Conservation (phyloP, 2,329 filamentous ascomycete species). For the Alternaria consortialis region DNA sequence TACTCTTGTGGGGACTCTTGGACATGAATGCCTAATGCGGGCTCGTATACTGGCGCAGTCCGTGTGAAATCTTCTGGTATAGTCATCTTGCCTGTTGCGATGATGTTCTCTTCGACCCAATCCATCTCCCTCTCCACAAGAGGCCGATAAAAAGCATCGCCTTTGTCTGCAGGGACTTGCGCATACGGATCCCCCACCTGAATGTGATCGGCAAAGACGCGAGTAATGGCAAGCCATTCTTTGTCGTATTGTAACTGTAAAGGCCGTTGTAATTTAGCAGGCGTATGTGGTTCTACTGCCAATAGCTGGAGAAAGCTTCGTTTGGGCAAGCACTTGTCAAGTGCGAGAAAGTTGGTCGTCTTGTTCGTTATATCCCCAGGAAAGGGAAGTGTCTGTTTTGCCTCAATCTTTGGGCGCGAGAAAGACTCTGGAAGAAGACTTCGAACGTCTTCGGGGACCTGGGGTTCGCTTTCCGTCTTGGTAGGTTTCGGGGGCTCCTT, state of each 20-base stretch:
- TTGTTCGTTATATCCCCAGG: constrained; percentile 80
- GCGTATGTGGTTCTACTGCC: constrained; percentile 53
- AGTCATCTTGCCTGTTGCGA: constrained; percentile 66
- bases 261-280: constrained; percentile 53
- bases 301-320: constrained; percentile 84
- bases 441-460: constrained; percentile 71
- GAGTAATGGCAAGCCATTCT: constrained; percentile 94
- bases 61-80: constrained; percentile 81
- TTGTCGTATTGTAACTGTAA: constrained; percentile 80
- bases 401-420: constrained; percentile 44
- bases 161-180: constrained; percentile 66
- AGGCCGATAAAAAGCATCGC: constrained; percentile 72
- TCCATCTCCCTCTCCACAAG: constrained; percentile 73
- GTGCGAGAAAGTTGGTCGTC: constrained; percentile 81
- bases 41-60: constrained; percentile 77
- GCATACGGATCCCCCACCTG: constrained; percentile 66
- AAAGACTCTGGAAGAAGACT: constrained; percentile 82
- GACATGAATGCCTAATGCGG: constrained; percentile 65
- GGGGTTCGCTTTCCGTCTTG: constrained; percentile 17
- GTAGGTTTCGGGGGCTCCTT: constrained; percentile 18
- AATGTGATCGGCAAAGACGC: constrained; percentile 73
- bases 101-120: constrained; percentile 86
- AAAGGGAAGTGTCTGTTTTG: constrained; percentile 59
- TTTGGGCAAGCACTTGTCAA: constrained; percentile 88
- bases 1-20: constrained; percentile 78